Base-by-base conservation (phyloP, 176 grass and related monocot species). In the Rhynchospora breviuscula region DNA sequence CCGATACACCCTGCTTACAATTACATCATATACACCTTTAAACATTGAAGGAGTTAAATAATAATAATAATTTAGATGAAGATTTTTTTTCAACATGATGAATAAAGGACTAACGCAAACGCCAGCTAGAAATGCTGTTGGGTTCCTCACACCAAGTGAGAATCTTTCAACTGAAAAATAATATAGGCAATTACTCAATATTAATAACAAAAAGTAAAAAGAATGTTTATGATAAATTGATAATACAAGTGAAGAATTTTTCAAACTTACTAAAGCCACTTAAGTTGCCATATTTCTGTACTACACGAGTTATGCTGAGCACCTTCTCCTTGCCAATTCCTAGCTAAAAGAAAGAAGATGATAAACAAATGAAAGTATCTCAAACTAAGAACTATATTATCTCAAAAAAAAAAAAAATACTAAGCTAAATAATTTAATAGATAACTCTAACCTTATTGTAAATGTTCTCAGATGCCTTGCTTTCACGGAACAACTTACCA, bases 261-360 rank as follows among this genome's bases (percentile, higher is more conserved):
- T 61, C 35, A 59, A 64, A 83, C 84, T 86, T 97, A 97, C 91
- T 90, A 83, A 97, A 97, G 63, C 94, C 94, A 86, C 91, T 97
- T 61, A 94, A 80, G 80, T 94, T 97, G 52, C 94, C 88, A 21
- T 97, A 94, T 81, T 94, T 97, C 23, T 94, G 90, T 67, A 97
- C 81, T 17, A 53, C 85, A 81, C 46, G 59, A 18, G 90, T 87
- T 84, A 97, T 85, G 77, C 63, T 86, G 49, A 76, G 31, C 66
- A 78, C 86, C 91, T 89, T 94, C 79, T 90, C 94, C 81, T 92
- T 94, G 57, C 83, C 85, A 86, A 97, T 90, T 85, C 91, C 94
- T 83, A 97, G 84, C 94, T 97, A 89, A 60, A 91, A 87, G 59
- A 40, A 82, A 45, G 87, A 17, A 6, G 65, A 79, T 82, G 13